Base-by-base conservation (phyloP, 2,329 filamentous ascomycete species). In the Hymenoscyphus scutula region DNA sequence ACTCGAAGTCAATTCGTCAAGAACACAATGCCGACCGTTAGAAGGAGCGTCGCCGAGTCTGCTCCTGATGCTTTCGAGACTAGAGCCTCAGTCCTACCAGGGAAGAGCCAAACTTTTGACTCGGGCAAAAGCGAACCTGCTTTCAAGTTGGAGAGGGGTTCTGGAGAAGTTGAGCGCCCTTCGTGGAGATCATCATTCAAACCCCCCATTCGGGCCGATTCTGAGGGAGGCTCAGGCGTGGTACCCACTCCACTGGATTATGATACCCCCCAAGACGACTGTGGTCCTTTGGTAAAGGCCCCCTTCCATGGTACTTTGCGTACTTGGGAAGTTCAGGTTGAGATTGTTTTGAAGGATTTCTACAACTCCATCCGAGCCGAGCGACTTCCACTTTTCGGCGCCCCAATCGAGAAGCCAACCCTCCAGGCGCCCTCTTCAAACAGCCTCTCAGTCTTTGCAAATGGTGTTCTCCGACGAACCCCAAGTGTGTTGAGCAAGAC, bases 401-500 rank as follows among this genome's bases (percentile, higher is more conserved):
- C 87, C 55, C 81, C 84, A 54, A 70, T 78, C 3, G 75, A 82
- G 71, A 73, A 79, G 70, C 74, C 76, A 72, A 72, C 69, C 64
- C 74, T 65, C 4, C 72, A 67, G 57, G 75, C 73, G 11, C 73
- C 77, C n/a, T 80, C 82, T 2, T 82, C 84, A 48, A 87, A 82
- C 72, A 86, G 84, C 57, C 81, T 97, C 30, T 88, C 92, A 2
- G 89, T 93, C 13, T 88, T 89, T 72, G 76, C 77, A 38, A 77
- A 77, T 32, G 83, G 84, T 62, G 87, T 91, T 78, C 81, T 98
- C 53, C 92, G 92, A 73, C 88, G 95, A 54, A 92, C 87, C 51
- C 94, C 94, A 0, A 97, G 93, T 72, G 91, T 95, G 5, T 82
- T 98, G 64, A 97, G 93, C 81, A 97, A 96, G 77, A 87, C 92